Conservation (phyloP, 2,329 filamentous ascomycete genomes). For the Helminthosporium solani region DNA sequence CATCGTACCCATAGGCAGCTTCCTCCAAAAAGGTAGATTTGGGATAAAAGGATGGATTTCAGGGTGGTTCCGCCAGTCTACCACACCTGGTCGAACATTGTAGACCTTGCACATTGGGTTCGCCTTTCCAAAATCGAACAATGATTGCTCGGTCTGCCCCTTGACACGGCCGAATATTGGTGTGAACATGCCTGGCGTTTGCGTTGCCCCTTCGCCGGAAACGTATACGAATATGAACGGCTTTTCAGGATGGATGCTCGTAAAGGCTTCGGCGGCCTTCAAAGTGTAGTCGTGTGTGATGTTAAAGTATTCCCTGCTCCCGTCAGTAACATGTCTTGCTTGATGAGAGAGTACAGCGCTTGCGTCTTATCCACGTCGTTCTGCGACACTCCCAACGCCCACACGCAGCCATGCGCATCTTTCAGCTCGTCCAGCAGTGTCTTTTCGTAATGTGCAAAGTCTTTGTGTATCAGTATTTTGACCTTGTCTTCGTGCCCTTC, state of each 20-base stretch:
- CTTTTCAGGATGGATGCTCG: conserved; percentile 47
- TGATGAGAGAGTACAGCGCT: conserved; percentile 14
- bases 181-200: conserved; percentile 57
- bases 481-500: conserved; percentile 59
- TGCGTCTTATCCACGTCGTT: conserved; percentile 61
- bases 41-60: conserved; percentile 44
- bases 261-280: conserved; percentile 62
- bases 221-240: conserved; percentile 72
- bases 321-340: background rate
- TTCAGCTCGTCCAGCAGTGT: conserved; percentile 60
- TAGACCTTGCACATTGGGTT: conserved; percentile 54
- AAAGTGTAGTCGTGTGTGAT: conserved; percentile 69
- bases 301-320: conserved; percentile 58
- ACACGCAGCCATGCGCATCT: conserved; percentile 68
- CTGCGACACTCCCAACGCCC: conserved; percentile 70
- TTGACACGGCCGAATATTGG: conserved; percentile 64
- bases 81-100: conserved; percentile 59
- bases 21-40: conserved; percentile 25
- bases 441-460: conserved; percentile 63
- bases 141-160: conserved; percentile 62
- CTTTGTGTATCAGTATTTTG: conserved; percentile 66
- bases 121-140: conserved; percentile 55
- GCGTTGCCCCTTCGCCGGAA: conserved; percentile 64
- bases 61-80: conserved; percentile 53
- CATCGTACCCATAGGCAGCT: conserved; percentile 18